A percentile compares a stretch with the other conserved stretches of the same genome.
phyloP scores from a whole-genome alignment of 1,284 basidiomycete genomes.

The Lentinula novae-zelandiae region DNA sequence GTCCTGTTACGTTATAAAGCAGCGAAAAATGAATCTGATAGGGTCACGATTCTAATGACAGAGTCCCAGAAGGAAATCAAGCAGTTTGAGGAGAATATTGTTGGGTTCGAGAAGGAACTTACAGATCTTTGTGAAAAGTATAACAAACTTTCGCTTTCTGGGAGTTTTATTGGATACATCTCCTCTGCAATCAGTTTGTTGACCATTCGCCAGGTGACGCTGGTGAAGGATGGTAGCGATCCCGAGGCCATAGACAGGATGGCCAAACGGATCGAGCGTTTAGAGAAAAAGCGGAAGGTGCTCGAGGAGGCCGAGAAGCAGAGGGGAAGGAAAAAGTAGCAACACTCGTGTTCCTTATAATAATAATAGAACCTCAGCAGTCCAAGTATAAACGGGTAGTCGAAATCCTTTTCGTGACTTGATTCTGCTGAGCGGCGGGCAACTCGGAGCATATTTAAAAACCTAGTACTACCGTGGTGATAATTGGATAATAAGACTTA shows the following conservation, averaged over 20 bases:
- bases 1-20: neutral
- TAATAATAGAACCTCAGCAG: too few relatives aligned
- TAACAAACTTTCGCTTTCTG: conserved; percentile 3
- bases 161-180: conserved; percentile 5
- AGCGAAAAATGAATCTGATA: neutral
- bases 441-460: too few relatives aligned
- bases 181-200: neutral
- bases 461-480: too few relatives aligned
- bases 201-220: neutral
- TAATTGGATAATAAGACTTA: too few relatives aligned
- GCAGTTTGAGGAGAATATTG: neutral
- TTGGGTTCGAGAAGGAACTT: neutral
- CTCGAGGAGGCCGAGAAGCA: neutral
- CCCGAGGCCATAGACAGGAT: neutral
- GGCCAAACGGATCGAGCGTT: neutral
- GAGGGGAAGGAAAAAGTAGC: neutral
- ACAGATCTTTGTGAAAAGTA: neutral
- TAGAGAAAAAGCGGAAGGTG: neutral
- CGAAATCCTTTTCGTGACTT: too few relatives aligned
- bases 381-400: too few relatives aligned
- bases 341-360: too few relatives aligned
- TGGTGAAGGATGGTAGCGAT: neutral
- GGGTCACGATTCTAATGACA: neutral
- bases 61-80: neutral
- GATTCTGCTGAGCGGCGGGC: too few relatives aligned